Percentiles rank a stretch among this genome's conserved stretches.
These are phyloP conservation scores for Hypericum perforatum DNA, from an alignment of 345 rosid species.

Conservation along the genomic window DNA sequence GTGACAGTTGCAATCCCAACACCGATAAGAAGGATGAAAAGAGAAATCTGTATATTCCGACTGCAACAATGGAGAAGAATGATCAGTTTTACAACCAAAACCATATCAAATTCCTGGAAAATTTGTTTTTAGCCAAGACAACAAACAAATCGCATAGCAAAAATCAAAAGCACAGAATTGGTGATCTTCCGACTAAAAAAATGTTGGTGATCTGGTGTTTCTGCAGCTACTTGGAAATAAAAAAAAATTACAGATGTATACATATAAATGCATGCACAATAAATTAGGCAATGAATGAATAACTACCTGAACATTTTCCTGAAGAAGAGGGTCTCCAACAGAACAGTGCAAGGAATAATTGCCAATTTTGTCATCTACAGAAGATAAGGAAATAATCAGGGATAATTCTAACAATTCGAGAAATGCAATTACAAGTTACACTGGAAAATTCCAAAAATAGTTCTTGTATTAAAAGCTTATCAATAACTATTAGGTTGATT, in stretches of 20 bases:
- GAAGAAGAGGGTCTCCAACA: slow-evolving; percentile 96
- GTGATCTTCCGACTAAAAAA: no score
- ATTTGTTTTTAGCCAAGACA: no score
- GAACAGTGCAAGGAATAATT: slow-evolving; percentile 95
- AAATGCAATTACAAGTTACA: no score
- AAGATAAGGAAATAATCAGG: slow-evolving; percentile 9
- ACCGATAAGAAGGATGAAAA: slow-evolving; percentile 81
- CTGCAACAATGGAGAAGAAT: slow-evolving; percentile 37
- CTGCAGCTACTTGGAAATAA: no score
- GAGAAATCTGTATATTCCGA: slow-evolving; percentile 71
- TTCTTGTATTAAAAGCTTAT: no score
- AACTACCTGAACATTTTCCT: slow-evolving; percentile 88
- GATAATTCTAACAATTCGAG: not conserved
- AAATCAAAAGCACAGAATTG: no score
- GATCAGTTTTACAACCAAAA: slow-evolving; percentile 8
- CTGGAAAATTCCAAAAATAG: no score
- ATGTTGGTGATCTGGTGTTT: no score
- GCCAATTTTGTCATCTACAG: slow-evolving; percentile 98
- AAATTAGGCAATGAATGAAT: slow-evolving; percentile 7
- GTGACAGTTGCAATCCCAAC: slow-evolving; percentile 99
- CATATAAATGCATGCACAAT: not conserved
- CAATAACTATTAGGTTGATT: no score
- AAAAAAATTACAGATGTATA: no score
- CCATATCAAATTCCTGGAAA: no score
- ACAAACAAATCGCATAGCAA: no score